Base-by-base conservation (phyloP, 192 early-diverging fungal species). In the Piromyces finnis region DNA sequence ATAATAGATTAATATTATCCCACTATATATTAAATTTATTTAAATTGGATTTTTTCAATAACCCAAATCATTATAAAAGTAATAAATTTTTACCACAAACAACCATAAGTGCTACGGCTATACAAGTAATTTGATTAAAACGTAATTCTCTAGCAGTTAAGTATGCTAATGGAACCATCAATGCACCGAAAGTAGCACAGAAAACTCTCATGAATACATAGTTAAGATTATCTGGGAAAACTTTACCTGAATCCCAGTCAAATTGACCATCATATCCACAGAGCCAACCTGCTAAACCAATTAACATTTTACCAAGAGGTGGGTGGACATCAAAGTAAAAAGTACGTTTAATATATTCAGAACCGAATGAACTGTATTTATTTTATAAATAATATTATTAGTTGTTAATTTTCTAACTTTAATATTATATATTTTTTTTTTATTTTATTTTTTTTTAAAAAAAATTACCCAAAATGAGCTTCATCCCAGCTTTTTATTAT, bases 301-400 rank as follows among this genome's bases (percentile, higher is more conserved):
- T 90, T 29, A 99, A 87, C 89, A 98, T 98, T 87, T 99, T 99
- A 68, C 97, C 97, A 80, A 98, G 85, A 9, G 98, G 97, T 30
- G 98, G 98, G 83, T 99, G 98, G 2, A 99, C 97, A 86, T 99
- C 98, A 84, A 95, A 95, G 82, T 98, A 99, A 81, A 98, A 99
- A 68, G 94, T 93, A 29, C 89, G 85, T 79, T 97, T 96, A 59
- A 99, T 83, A 85, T 99, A 99, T 84, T 95, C 87, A 14, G 93
- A 94, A 26, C 92, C 98, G 87, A 99, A 99, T 89, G 97, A 89
- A 35, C 84, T 85, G 77, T 28, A 28, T 30, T 11, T 12, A 5
- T 32, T 37, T 79, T 7, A 4, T 30, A 80, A 81, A 9, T 77
- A 59, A 12, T 26, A 35, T 35, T 32, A 30, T 81, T 36, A 35